Evolutionary conservation across 805 yeast genomes (phyloP), one percentile per base, ranked within the genome.

Genomic region (Kuraishia ogatae): DNA sequence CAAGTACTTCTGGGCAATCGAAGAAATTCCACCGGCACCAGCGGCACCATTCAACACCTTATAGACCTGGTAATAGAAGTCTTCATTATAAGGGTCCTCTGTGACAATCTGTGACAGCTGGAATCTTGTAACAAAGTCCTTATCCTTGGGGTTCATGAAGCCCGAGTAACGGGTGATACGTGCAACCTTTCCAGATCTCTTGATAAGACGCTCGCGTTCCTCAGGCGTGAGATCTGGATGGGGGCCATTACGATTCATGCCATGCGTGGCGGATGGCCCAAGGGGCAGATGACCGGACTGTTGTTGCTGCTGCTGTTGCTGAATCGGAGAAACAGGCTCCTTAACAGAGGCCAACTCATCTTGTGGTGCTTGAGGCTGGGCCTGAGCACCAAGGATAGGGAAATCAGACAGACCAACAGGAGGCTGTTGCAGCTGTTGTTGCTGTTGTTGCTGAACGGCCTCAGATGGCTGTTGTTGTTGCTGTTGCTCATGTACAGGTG

Each of bases 31-130:
- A 55, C 76, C 80, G 48, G 76, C 76, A 28, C 75, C 74, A 19
- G 66, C 66, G 54, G 77, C 78, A 54, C 78, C 77, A 56, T 60
- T 63, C 59, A 88, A 75, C 60, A 87, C 82, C 64, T 92, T 87
- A 72, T 83, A 89, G 48, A 94, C 97, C 71, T 94, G 98, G 65
- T 86, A 89, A 67, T 94, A 94, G 66, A 93, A 94, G 74, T 94
- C 99, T 71, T 94, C 99, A 65, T 89, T 90, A 70, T 88, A 89
- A 15, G 99, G 99, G 71, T 94, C 98, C 55, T 92, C 97, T 11
- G 97, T 88, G 52, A 94, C 97, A 71, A 94, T 87, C 69, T 92
- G 97, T 52, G 97, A 90, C 59, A 94, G 79, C 71, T 94, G 99
- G 66, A 92, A 85, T 67, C 97, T 81, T 50, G 97, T 90, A 52